Base-by-base conservation (phyloP, 805 yeast species). In the Suhomyces kilbournensis region DNA sequence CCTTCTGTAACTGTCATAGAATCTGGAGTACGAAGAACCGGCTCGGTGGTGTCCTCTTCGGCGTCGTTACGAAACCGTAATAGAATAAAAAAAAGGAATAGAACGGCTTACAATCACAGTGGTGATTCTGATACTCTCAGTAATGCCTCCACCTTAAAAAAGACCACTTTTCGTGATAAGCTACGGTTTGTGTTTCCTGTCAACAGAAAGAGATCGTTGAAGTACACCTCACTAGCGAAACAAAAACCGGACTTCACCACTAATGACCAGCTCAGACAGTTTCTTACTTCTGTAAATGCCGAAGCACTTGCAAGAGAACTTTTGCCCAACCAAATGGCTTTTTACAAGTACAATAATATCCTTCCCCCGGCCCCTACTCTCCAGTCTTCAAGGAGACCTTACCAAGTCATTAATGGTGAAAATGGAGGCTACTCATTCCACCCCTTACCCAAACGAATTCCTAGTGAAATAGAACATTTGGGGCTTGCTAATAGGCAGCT, bases 161-260 rank as follows among this genome's bases (percentile, higher is more conserved):
- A 46, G 23, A 7, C 2, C 7, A 12, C 32, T 4, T 46, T 46
- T 9, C 20, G 34, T 14, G 46, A 34, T 30, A 23, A 38, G 35
- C 26, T 60, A 26, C 49, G 53, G 28, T 71, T 66, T 40, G 42
- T 63, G 25, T 74, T 72, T 48, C 77, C 76, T 5, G 74, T 73
- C 4, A 66, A 60, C 45, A 57, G 77, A 40, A 66, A 62, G 35
- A 66, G 68, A 1, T 71, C 77, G 1, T 66, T 71, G 49, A 68
- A 66, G 26, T 69, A 69, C 53, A 54, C 60, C 20, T 53, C 64
- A 2, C 47, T 61, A 7, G 49, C 25, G 15, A 50, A 44, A 34
- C 52, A 32, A 46, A 30, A n/a, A 3, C 57, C 69, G 7, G 61
- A 63, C 17, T 71, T 70, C 49, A 49, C 53, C 12, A 53, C 52